Conservation (phyloP, 441 rosid species). For the Brassica balearica region DNA sequence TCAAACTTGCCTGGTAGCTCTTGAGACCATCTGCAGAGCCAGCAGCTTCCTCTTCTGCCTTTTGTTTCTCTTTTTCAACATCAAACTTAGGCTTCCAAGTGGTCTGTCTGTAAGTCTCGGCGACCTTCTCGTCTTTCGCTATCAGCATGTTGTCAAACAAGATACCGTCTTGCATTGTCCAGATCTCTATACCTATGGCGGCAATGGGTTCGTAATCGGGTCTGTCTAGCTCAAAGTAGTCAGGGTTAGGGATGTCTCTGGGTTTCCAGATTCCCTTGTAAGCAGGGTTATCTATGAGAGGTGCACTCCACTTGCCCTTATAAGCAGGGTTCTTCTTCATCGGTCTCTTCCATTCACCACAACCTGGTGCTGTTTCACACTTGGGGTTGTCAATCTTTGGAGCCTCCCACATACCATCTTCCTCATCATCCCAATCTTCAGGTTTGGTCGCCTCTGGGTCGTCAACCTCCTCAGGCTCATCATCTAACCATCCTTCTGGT, state of each 20-base stretch:
- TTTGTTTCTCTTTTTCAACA: constrained; percentile 80
- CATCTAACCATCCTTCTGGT: constrained; percentile 98
- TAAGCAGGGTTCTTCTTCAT: constrained; percentile 87
- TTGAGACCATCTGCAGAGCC: constrained; percentile 59
- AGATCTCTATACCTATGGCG: constrained; percentile 94
- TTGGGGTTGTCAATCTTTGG: constrained; percentile 91
- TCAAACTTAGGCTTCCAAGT: constrained; percentile 86
- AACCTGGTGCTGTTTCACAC: constrained; percentile 89
- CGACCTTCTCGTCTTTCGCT: constrained; percentile 73
- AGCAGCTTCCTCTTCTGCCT: constrained; percentile 69
- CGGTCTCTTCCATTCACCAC: constrained; percentile 98
- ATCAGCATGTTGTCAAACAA: constrained; percentile 91
- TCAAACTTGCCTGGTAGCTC: constrained; percentile 65
- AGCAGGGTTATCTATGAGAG: constrained; percentile 91
- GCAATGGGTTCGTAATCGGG: constrained; percentile 90
- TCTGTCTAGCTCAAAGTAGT: constrained; percentile 79
- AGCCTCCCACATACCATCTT: constrained; percentile 98
- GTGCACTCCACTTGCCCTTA: constrained; percentile 96
- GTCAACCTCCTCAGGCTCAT: constrained; percentile 94
- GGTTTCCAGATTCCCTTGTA: constrained; percentile 98
- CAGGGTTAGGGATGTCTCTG: constrained; percentile 84
- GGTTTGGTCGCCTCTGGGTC: constrained; percentile 97
- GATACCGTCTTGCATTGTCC: constrained; percentile 99
- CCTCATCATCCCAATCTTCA: constrained; percentile 99
- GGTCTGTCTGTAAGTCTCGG: constrained; percentile 60